phyloP scores from a whole-genome alignment of 805 yeast species.

The Hanseniaspora clermontiae region DNA sequence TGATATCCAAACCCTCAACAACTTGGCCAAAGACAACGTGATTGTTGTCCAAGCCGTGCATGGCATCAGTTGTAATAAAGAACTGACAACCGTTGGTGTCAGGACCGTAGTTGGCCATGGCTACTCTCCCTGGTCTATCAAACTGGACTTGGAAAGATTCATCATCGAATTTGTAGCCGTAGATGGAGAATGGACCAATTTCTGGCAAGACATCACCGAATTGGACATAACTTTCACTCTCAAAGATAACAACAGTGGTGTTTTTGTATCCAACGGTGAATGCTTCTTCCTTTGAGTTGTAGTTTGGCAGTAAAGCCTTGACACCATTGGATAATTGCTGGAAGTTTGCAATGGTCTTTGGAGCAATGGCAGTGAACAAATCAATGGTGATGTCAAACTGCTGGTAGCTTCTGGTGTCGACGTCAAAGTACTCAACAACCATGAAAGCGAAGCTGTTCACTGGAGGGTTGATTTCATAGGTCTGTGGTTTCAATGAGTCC shows the following conservation, averaged over 20 bases:
- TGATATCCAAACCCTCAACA: conserved; percentile 45
- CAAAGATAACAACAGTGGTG: conserved; percentile 62
- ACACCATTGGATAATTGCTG: conserved; percentile 36
- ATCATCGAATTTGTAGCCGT: conserved; percentile 60
- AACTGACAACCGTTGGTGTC: conserved; percentile 62
- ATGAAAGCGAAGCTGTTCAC: conserved; percentile 21
- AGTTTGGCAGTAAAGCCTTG: conserved; percentile 26
- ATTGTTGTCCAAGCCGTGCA: conserved; percentile 40
- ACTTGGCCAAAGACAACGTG: conserved; percentile 77
- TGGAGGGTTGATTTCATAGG: conserved; percentile 28
- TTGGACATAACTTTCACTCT: conserved; percentile 64
- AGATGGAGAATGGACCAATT: conserved; percentile 68
- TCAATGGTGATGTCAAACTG: conserved; percentile 39
- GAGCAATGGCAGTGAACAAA: conserved; percentile 52
- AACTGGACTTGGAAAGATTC: conserved; percentile 63
- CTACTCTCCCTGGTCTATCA: conserved; percentile 53
- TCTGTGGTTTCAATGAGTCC: not conserved
- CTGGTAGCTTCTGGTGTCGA: conserved; percentile 13
- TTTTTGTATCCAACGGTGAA: conserved; percentile 36
- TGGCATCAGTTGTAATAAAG: conserved; percentile 46
- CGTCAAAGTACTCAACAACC: conserved; percentile 22
- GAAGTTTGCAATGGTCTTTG: conserved; percentile 52
- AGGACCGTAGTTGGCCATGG: conserved; percentile 62
- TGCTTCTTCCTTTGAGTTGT: conserved; percentile 19
- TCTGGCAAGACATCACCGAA: conserved; percentile 80